Conservation (phyloP, 176 grass and related monocot species). For the Aegilops bicornis region DNA sequence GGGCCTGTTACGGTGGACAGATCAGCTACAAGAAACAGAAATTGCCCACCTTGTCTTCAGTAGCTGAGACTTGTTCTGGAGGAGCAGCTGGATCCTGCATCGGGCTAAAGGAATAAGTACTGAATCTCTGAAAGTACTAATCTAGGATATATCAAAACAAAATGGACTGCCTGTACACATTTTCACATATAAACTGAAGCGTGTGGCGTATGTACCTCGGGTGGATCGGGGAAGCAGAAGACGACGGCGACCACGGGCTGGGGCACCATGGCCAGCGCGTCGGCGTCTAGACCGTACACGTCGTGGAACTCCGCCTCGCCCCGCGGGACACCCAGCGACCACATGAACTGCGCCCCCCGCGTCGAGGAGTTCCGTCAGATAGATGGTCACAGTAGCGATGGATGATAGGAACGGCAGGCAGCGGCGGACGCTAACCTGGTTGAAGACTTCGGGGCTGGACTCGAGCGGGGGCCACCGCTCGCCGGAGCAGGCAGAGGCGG, state of each 20-base stretch:
- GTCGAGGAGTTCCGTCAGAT: neutral
- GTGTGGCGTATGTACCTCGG: slow-evolving; percentile 31
- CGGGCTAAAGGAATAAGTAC: neutral
- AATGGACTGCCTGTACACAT: neutral
- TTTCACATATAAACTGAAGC: neutral
- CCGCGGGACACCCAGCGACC: slow-evolving; percentile 72
- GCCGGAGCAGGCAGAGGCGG: slow-evolving; percentile 5
- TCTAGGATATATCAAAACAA: neutral
- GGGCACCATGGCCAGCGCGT: slow-evolving; percentile 68
- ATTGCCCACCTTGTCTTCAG: slow-evolving; percentile 25
- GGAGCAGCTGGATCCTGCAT: slow-evolving; percentile 5
- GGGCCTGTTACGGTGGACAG: neutral
- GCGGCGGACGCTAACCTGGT: slow-evolving; percentile 41
- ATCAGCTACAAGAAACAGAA: slow-evolving; percentile 4
- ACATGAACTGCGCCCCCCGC: slow-evolving; percentile 55
- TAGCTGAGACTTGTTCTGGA: neutral
- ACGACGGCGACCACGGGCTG: slow-evolving; percentile 73
- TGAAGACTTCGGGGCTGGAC: slow-evolving; percentile 82
- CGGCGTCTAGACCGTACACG: slow-evolving; percentile 70
- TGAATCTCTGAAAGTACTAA: neutral
- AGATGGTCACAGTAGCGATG: neutral
- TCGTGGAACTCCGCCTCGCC: slow-evolving; percentile 73
- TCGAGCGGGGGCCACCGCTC: slow-evolving; percentile 85
- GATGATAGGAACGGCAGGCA: neutral
- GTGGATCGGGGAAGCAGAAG: slow-evolving; percentile 72